Conservation (phyloP, 73 alveolate genomes). For the Paramecium sonneborni region DNA sequence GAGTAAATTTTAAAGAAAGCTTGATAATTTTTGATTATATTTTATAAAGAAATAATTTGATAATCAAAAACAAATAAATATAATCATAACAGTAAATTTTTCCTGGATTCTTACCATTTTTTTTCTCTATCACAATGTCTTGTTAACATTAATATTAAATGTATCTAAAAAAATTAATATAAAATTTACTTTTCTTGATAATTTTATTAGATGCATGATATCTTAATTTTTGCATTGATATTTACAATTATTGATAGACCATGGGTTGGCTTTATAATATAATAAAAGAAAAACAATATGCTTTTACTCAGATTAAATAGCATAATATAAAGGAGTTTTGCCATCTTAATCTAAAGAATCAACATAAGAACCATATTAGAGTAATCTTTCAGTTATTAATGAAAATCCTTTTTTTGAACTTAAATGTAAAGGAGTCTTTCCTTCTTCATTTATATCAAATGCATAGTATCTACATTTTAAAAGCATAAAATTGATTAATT, state of each 20-base stretch:
- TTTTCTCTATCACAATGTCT: not conserved
- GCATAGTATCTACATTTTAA: slow-evolving; percentile 21
- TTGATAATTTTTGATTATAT: too few relatives aligned
- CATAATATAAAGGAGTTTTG: slow-evolving; percentile 33
- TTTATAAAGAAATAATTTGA: too few relatives aligned
- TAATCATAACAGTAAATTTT: not conserved
- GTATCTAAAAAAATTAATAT: not conserved
- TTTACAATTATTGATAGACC: not conserved
- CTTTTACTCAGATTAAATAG: not conserved
- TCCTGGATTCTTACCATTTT: not conserved
- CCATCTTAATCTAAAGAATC: not conserved
- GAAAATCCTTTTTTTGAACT: not conserved
- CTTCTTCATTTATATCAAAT: slow-evolving; percentile 15
- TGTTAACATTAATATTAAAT: not conserved
- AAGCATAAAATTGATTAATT: not conserved
- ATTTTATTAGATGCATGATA: not conserved
- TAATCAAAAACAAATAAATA: not conserved
- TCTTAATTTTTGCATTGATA: not conserved
- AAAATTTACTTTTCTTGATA: not conserved
- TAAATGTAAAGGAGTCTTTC: not conserved
- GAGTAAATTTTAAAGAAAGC: too few relatives aligned
- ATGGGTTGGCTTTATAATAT: slow-evolving; percentile 4
- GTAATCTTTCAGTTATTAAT: not conserved
- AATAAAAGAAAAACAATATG: not conserved
- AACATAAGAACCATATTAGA: not conserved